Evolutionary conservation across 2,329 filamentous ascomycete genomes (phyloP), one percentile per base, ranked within the genome.

Genomic region (Didymosphaeria variabile): DNA sequence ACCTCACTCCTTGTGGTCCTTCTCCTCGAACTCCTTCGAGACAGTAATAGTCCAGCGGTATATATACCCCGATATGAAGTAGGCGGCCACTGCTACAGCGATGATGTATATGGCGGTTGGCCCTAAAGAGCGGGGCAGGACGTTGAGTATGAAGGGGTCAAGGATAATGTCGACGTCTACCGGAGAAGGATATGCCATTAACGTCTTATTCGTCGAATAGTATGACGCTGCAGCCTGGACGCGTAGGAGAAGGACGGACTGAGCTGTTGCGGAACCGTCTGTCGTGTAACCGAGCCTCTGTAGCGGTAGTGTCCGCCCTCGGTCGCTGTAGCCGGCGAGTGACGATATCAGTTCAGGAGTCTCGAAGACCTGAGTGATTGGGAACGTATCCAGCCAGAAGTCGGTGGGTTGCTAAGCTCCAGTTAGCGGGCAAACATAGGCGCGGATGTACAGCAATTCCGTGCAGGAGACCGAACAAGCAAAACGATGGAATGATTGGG

Each of bases 121-220:
- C 23, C 91, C 72, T 17, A 98, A 82, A 4, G 93, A 97, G 55
- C 83, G 84, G 13, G 95, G 95, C 55, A 98, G 84, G 17, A 93
- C 73, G 80, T 96, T 95, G 72, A 90, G 80, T 44, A 96, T 62
- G 73, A 90, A 98, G 0, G 93, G 93, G 77, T 98, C 95, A 26
- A 99, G 86, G 70, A 97, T 89, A 59, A 90, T 79, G 70, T 99
- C 94, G 55, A 90, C 90, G 56, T 88, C 82, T 4, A 98, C 93
- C 0, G 88, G 87, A 2, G 90, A 89, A 15, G 92, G 90, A 63
- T 84, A 72, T 52, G 82, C 79, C 94, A 98, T 98, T 71, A 97
- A 85, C 1, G 85, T 85, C 63, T 82, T 79, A 74, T 97, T 86
- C 60, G 88, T 84, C 12, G 91, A 91, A 78, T 91, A 96, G 81